A percentile compares a stretch with the other conserved stretches of the same genome.
These are phyloP conservation scores for Saturnispora sekii DNA, from an alignment of 805 yeast genomes.

Conservation along the genomic window DNA sequence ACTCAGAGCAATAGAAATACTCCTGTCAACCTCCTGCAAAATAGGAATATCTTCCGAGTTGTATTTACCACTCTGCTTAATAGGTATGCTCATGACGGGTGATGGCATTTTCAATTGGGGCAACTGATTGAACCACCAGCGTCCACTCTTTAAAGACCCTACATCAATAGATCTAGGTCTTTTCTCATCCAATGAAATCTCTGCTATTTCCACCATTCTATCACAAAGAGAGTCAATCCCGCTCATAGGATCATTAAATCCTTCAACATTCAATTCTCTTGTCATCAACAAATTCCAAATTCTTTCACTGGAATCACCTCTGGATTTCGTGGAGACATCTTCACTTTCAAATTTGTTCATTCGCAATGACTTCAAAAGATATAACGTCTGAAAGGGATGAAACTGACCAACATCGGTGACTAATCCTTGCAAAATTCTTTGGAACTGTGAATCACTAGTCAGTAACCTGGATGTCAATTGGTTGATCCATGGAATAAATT, in stretches of 20 bases:
- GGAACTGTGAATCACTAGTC: constrained; percentile 42
- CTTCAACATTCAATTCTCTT: constrained; percentile 8
- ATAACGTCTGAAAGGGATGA: constrained; percentile 70
- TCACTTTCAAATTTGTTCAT: constrained; percentile 23
- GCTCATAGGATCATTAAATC: constrained; percentile 21
- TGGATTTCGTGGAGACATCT: constrained; percentile 33
- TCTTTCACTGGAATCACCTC: constrained; percentile 42
- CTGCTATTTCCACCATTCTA: constrained; percentile 42
- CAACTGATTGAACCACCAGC: constrained; percentile 49
- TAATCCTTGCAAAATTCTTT: constrained; percentile 34
- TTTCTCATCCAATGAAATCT: constrained; percentile 31
- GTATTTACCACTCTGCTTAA: constrained; percentile 38
- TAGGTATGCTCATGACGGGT: constrained; percentile 46
- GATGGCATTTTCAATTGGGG: constrained; percentile 46
- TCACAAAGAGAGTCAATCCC: constrained; percentile 45
- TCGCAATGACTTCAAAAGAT: constrained; percentile 49
- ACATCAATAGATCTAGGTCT: constrained; percentile 26
- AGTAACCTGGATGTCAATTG: constrained; percentile 69
- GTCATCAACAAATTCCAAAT: constrained; percentile 35
- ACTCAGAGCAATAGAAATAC: constrained; percentile 55
- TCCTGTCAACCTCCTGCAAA: constrained; percentile 36
- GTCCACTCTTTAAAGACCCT: constrained; percentile 21
- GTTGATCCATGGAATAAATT: constrained; percentile 71
- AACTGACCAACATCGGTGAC: constrained; percentile 31
- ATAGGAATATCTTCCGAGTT: constrained; percentile 12